phyloP scores from a whole-genome alignment of 1,284 basidiomycete genomes.

The Heterobasidion occidentale region DNA sequence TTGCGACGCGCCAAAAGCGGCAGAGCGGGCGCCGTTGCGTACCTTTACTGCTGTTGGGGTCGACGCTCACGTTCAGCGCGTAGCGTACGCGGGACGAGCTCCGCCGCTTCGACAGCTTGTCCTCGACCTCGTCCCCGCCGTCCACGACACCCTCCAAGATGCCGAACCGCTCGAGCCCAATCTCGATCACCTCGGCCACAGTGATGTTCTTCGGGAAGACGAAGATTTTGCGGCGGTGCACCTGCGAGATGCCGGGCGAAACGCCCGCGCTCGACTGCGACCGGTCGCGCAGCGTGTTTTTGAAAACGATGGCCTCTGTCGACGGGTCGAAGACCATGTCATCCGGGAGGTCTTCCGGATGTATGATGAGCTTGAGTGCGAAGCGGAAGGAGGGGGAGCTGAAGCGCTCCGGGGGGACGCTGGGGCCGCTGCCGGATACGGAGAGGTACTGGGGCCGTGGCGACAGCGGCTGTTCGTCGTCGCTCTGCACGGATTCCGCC shows the following conservation, averaged over 20 bases:
- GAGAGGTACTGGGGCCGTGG: conserved; percentile 35
- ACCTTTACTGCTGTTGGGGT: conserved; percentile 47
- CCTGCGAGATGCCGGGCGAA: conserved; percentile 44
- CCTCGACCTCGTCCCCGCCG: conserved; percentile 95
- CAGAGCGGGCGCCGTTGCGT: conserved; percentile 15
- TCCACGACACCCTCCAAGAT: conserved; percentile 94
- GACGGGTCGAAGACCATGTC: conserved; percentile 89
- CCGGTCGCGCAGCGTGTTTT: conserved; percentile 54
- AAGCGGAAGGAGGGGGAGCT: conserved; percentile 78
- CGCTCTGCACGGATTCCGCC: conserved; percentile 26
- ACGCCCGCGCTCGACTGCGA: conserved; percentile 31
- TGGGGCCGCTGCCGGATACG: conserved; percentile 21
- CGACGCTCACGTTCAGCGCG: conserved; percentile 52
- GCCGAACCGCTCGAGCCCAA: conserved; percentile 86
- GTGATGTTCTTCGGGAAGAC: conserved; percentile 90
- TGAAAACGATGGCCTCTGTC: conserved; percentile 86
- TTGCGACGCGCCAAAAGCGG: too few relatives aligned
- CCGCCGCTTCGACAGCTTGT: conserved; percentile 76
- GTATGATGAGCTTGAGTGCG: conserved; percentile 80
- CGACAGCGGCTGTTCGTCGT: conserved; percentile 15
- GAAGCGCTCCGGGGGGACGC: conserved; percentile 63
- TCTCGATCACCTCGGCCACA: conserved; percentile 93
- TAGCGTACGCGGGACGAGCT: conserved; percentile 80
- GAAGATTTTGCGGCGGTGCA: conserved; percentile 68
- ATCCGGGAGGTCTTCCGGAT: conserved; percentile 86